Percentiles rank a stretch among this genome's conserved stretches.
These are phyloP conservation scores for Schizochytrium sp. DNA, from an alignment of 108 stramenopile genomes.

Conservation along the genomic window DNA sequence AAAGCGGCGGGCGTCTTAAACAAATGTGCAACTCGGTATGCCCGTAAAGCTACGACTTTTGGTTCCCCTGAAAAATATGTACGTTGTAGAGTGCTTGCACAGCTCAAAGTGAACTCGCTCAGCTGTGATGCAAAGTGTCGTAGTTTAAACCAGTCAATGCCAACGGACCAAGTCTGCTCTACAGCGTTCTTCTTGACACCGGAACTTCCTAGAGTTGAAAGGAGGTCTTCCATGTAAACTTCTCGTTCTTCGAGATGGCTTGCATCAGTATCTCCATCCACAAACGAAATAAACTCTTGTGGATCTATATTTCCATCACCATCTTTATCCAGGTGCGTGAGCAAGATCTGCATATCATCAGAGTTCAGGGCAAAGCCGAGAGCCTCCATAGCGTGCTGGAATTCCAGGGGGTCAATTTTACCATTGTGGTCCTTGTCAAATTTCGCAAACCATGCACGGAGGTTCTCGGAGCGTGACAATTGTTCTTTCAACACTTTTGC, in stretches of 20 bases:
- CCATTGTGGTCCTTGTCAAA: constrained; percentile 13
- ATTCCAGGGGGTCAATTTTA: not conserved
- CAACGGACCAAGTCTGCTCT: constrained; percentile 17
- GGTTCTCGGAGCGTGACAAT: not conserved
- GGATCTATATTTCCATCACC: constrained; percentile 28
- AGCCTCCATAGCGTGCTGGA: not conserved
- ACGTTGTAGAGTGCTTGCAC: not conserved
- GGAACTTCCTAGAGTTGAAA: not conserved
- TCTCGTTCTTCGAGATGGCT: not conserved
- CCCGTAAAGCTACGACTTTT: not conserved
- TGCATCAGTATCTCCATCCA: not conserved
- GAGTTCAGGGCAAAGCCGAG: not conserved
- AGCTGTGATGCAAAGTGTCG: constrained; percentile 58
- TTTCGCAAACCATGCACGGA: constrained; percentile 30
- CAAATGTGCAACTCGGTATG: constrained; percentile 49
- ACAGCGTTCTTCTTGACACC: not conserved
- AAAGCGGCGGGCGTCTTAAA: not conserved
- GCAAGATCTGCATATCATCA: not conserved
- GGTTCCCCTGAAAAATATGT: not conserved
- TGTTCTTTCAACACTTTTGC: constrained; percentile 32
- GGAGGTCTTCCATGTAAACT: not conserved
- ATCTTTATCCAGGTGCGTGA: constrained; percentile 55
- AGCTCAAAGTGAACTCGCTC: not conserved
- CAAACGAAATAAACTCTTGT: constrained; percentile 22
- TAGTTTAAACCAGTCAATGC: constrained; percentile 53